These are phyloP conservation scores for Aquilaria sinensis DNA, from an alignment of 345 rosid species.

Conservation along the genomic window DNA sequence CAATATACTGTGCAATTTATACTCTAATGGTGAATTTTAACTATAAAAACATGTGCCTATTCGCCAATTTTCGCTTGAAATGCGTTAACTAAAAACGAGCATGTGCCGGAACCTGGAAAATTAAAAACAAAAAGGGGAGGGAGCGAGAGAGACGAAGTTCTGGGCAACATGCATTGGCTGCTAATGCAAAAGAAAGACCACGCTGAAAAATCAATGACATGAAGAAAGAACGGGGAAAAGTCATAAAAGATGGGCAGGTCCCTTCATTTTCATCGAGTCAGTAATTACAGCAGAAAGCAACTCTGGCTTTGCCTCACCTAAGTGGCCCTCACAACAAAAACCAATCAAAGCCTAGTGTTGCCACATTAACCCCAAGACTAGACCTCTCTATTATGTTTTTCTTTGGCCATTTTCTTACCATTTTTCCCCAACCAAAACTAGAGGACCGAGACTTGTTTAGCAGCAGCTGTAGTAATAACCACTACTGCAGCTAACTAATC, in stretches of 20 bases:
- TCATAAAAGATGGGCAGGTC: conserved; percentile 21
- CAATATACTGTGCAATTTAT: not conserved
- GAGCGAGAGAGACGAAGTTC: not conserved
- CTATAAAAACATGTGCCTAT: too few species aligned
- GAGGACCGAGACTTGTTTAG: too few species aligned
- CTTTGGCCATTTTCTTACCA: not conserved
- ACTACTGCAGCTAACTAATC: conserved; percentile 2
- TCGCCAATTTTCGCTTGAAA: too few species aligned
- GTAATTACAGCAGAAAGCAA: not conserved
- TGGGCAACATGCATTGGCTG: not conserved
- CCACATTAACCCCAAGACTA: conserved; percentile 12
- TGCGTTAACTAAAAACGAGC: too few species aligned
- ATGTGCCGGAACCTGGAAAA: too few species aligned
- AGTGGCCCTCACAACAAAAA: conserved; percentile 1
- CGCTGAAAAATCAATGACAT: conserved; percentile 14
- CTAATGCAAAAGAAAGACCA: not conserved
- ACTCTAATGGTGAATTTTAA: too few species aligned
- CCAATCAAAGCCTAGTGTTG: conserved; percentile 7
- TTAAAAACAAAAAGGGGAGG: not conserved
- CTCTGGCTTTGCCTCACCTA: conserved; percentile 12
- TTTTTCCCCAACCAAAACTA: not conserved
- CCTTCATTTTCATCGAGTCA: conserved; percentile 13
- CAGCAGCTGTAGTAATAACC: not conserved
- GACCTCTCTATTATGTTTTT: conserved; percentile 8
- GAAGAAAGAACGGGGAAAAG: conserved; percentile 8